Conservation (phyloP, 495 filamentous ascomycete species). For the Apiosordaria backusii region DNA sequence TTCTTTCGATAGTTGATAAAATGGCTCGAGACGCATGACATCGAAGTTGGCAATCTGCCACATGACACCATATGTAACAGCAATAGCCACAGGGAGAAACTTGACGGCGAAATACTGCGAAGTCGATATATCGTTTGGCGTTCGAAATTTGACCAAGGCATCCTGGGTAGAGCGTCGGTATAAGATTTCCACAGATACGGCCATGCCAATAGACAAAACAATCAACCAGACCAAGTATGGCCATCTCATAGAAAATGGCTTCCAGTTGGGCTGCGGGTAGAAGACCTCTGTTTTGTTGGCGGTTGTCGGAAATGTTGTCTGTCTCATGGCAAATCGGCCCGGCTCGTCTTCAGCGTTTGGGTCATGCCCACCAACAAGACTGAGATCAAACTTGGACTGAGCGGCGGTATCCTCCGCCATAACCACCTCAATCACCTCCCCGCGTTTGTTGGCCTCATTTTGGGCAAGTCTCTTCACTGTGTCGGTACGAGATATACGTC, state of each 20-base stretch:
- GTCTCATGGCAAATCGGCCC: conserved; percentile 19
- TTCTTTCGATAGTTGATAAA: conserved; percentile 66
- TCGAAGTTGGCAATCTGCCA: conserved; percentile 76
- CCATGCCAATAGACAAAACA: conserved; percentile 53
- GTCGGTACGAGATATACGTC: conserved; percentile 26
- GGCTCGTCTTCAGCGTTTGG: conserved; percentile 17
- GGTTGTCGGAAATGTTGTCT: conserved; percentile 30
- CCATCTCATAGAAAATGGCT: conserved; percentile 65
- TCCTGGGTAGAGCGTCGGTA: conserved; percentile 52
- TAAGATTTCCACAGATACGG: conserved; percentile 55
- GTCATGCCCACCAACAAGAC: conserved; percentile 35
- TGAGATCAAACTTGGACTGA: conserved; percentile 37
- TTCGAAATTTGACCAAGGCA: conserved; percentile 48
- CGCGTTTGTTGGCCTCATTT: conserved; percentile 49
- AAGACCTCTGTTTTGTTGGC: conserved; percentile 41
- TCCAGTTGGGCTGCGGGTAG: conserved; percentile 65
- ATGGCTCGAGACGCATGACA: conserved; percentile 69
- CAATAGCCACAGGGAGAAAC: conserved; percentile 65
- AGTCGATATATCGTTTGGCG: conserved; percentile 48
- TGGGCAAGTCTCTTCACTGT: conserved; percentile 46
- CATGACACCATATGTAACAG: conserved; percentile 67
- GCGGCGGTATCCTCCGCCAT: conserved; percentile 39
- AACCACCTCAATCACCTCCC: conserved; percentile 50
- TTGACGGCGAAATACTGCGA: conserved; percentile 64
- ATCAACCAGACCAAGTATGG: conserved; percentile 56